Percentiles rank a stretch among this genome's conserved stretches.
phyloP scores from a whole-genome alignment of 2,329 filamentous ascomycete species.

The Neophaeococcomyces mojaviensis region DNA sequence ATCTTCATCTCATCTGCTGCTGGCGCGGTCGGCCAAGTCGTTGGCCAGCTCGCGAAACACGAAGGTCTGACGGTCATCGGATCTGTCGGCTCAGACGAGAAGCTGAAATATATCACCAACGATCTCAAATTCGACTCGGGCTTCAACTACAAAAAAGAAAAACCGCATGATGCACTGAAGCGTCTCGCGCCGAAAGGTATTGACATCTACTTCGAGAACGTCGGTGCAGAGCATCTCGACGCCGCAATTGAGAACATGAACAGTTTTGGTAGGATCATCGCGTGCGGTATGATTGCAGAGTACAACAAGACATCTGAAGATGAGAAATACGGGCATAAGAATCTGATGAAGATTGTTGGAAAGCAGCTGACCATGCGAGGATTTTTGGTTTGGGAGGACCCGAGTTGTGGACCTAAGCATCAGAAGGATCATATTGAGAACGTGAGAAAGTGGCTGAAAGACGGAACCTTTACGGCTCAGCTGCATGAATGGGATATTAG shows the following conservation, averaged over 20 bases:
- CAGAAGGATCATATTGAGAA: constrained; percentile 65
- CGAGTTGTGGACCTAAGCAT: constrained; percentile 61
- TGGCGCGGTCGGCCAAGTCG: constrained; percentile 74
- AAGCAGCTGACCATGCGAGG: constrained; percentile 64
- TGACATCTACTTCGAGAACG: constrained; percentile 79
- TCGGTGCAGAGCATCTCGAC: constrained; percentile 66
- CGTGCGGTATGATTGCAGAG: constrained; percentile 57
- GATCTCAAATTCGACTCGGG: constrained; percentile 64
- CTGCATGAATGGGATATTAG: constrained; percentile 65
- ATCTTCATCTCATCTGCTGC: constrained; percentile 76
- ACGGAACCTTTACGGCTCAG: constrained; percentile 66
- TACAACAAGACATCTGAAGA: constrained; percentile 57
- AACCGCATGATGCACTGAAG: constrained; percentile 57
- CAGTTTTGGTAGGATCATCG: constrained; percentile 55
- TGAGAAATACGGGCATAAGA: constrained; percentile 59
- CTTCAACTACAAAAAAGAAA: constrained; percentile 86
- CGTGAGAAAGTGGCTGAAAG: constrained; percentile 66
- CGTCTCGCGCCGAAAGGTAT: constrained; percentile 69
- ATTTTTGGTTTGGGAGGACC: constrained; percentile 61
- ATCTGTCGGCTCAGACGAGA: constrained; percentile 70
- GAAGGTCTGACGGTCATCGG: constrained; percentile 74
- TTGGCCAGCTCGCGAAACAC: constrained; percentile 75
- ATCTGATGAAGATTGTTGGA: constrained; percentile 55
- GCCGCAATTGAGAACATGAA: constrained; percentile 61
- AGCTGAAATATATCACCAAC: constrained; percentile 65